Base-by-base conservation (phyloP, 495 filamentous ascomycete genomes). In the Aspergillus conjunctus region DNA sequence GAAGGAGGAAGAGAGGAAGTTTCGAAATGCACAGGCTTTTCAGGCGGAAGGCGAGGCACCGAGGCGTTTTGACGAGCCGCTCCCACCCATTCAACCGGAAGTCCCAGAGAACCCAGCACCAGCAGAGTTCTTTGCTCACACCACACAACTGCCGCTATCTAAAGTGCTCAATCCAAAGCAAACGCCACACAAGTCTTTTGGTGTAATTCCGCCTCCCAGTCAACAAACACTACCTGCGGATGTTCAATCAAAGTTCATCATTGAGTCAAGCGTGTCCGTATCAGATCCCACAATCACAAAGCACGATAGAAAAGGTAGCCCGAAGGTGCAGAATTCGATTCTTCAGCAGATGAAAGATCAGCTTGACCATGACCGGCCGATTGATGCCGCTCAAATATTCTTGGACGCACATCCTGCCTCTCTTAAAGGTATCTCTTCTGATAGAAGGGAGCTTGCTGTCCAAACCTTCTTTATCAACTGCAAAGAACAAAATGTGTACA, bases 351-450 rank as follows among this genome's bases (percentile, higher is more conserved):
- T 71, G 41, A 55, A 61, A 49, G 34, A 50, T 9, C 56, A 73
- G 50, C 45, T 76, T 1, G 53, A 66, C 1, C 30, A 61, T 12
- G 62, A 64, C 14, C 54, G 56, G 37, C 66, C 70, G 11, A 75
- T 80, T 7, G 71, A 76, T n/a, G 76, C 75, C 17, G 75, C 75
- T 17, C 72, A 77, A 58, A 7, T 77, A 44, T 77, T 77, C 55
- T 52, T 78, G 34, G 68, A 72, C 18, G 52, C 37, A n/a, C 65
- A 69, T 11, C 64, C 66, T 43, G 43, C 60, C 10, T 48, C 46
- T 3, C 32, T 59, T 9, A 53, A 64, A 32, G 59, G 56, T 0
- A 69, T 77, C 21, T 73, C 75, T 1, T 66, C 55, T 22, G 65
- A 72, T 37, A 63, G 68, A 33, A 64, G 70, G 54, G 68, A 75